Evolutionary conservation across 805 yeast genomes (phyloP).

Genomic region (Spathaspora gorwiae): DNA sequence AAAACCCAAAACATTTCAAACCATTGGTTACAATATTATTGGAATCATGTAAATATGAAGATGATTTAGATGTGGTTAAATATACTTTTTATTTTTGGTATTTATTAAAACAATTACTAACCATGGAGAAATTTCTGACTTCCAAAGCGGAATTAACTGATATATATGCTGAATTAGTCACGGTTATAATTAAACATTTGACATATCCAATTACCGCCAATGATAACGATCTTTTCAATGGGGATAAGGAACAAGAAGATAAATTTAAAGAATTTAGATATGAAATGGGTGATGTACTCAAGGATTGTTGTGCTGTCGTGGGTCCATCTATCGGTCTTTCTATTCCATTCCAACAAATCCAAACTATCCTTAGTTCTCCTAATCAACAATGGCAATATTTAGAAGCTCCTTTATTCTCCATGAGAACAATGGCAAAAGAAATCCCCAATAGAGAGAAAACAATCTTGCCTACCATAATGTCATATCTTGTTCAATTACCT

Average conservation of each 20-base stretch:
- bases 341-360: constrained; percentile 65
- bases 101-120: constrained; percentile 66
- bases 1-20: constrained; percentile 62
- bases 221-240: constrained; percentile 45
- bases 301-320: constrained; percentile 88
- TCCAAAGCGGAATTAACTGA: constrained; percentile 50
- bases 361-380: constrained; percentile 10
- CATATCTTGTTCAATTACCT: constrained; percentile 62
- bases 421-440: constrained; percentile 94
- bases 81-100: constrained; percentile 94
- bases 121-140: constrained; percentile 51
- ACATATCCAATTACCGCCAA: constrained; percentile 56
- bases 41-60: constrained; percentile 65
- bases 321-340: constrained; percentile 69
- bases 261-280: constrained; percentile 91
- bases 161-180: constrained; percentile 54
- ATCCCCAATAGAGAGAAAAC: constrained; percentile 62
- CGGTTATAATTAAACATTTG: constrained; percentile 61
- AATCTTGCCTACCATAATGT: constrained; percentile 75
- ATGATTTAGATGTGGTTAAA: constrained; percentile 83
- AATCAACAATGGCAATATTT: constrained; percentile 66
- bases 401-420: constrained; percentile 85
- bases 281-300: constrained; percentile 96
- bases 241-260: constrained; percentile 79
- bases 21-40: constrained; percentile 71